phyloP scores from a whole-genome alignment of 2,329 filamentous ascomycete genomes.

The Cytospora chrysosperma region DNA sequence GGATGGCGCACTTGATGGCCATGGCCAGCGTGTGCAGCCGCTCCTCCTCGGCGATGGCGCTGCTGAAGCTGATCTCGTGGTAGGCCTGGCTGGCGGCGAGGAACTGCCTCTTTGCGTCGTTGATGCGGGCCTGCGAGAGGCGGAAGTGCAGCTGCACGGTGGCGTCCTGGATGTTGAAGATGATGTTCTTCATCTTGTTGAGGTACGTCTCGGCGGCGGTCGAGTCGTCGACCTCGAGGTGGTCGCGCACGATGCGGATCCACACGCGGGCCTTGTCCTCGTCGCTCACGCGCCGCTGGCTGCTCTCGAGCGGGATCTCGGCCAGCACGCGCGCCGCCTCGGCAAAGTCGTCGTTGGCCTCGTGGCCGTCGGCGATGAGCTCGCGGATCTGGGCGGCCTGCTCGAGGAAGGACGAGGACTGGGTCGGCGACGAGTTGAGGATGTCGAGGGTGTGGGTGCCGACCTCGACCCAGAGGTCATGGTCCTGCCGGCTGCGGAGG shows the following conservation, averaged over 20 bases:
- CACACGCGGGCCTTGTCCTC: conserved; percentile 82
- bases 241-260: conserved; percentile 92
- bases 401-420: conserved; percentile 74
- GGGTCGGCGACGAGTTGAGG: conserved; percentile 54
- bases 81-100: conserved; percentile 85
- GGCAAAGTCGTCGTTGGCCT: conserved; percentile 76
- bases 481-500: conserved; percentile 59
- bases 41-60: conserved; percentile 81
- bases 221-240: conserved; percentile 90
- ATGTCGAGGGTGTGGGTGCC: conserved; percentile 70
- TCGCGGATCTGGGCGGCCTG: conserved; percentile 78
- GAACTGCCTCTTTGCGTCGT: conserved; percentile 87
- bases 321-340: conserved; percentile 76
- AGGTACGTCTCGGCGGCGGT: conserved; percentile 81
- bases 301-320: conserved; percentile 84
- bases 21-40: conserved; percentile 79
- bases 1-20: conserved; percentile 87
- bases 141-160: conserved; percentile 81
- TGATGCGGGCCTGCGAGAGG: conserved; percentile 87
- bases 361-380: conserved; percentile 79
- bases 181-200: conserved; percentile 93
- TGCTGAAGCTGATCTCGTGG: conserved; percentile 78
- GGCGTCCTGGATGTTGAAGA: conserved; percentile 73
- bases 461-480: conserved; percentile 71
- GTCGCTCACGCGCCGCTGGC: conserved; percentile 79